Base-by-base conservation (phyloP, 2,329 filamentous ascomycete genomes). In the Fusarium sp. region DNA sequence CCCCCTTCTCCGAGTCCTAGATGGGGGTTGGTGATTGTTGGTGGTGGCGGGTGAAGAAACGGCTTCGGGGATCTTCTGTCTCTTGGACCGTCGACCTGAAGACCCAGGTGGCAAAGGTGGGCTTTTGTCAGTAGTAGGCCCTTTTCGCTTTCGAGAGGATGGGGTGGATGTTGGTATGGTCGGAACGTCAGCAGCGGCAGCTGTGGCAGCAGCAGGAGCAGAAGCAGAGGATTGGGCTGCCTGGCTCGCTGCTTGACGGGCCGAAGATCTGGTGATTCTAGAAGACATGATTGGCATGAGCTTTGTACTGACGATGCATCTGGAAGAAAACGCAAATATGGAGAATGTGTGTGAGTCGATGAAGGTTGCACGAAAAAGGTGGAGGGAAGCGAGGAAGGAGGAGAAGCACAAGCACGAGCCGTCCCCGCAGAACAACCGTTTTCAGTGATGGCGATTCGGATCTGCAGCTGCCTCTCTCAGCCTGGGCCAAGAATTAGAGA, bases 261-360 rank as follows among this genome's bases (percentile, higher is more conserved):
- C 93, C 85, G 95, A 93, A 81, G 95, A 97, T 88, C 96, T 95
- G 89, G 96, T 98, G 81, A 97, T 92, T 94, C 95, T 98, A 90
- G 92, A 88, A 91, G 94, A 94, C 95, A 98, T 98, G 92, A 96
- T 94, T 92, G 83, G 83, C 82, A 76, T 77, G 77, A 77, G 80
- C 77, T 77, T 81, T 75, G 68, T 78, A 77, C 71, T 74, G 72
- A 71, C 63, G 74, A 76, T 68, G 67, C 70, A 71, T 67, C 50
- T 71, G 68, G 45, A 71, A 74, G 69, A 68, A 67, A 71, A 74
- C 56, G 69, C 62, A 73, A 69, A 67, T 64, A 69, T 67, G 71
- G 41, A 72, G 65, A 74, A 65, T 63, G 63, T 68, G 63, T 72
- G 64, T 59, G 57, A 73, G 52, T 68, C 54, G 67, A 63, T 54